A percentile compares a stretch with the other conserved stretches of the same genome.
These are phyloP conservation scores for Alternaria sp. DNA, from an alignment of 2,329 filamentous ascomycete species.

Conservation along the genomic window DNA sequence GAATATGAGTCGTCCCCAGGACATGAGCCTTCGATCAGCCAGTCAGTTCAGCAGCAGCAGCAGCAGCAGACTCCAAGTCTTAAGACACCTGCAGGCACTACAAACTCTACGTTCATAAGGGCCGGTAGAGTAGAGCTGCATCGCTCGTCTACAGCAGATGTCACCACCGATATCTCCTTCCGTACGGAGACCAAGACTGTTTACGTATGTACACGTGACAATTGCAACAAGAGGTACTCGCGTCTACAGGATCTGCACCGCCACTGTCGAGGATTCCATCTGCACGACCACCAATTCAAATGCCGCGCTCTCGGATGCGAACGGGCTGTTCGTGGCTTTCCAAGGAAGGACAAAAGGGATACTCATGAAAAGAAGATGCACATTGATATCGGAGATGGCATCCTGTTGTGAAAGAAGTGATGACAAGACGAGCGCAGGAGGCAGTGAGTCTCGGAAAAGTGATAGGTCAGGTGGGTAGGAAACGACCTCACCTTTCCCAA, in stretches of 20 bases:
- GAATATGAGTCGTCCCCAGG: too few species aligned
- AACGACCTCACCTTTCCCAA: neutral
- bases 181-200: neutral
- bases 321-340: neutral
- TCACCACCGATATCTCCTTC: neutral
- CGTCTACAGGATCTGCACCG: neutral
- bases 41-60: too few species aligned
- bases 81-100: too few species aligned
- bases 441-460: too few species aligned
- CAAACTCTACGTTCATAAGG: too few species aligned
- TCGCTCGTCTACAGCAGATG: too few species aligned
- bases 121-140: too few species aligned
- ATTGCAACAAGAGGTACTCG: neutral
- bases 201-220: neutral
- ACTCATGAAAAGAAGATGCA: neutral
- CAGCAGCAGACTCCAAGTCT: too few species aligned
- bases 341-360: neutral
- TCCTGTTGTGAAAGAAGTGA: neutral
- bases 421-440: neutral
- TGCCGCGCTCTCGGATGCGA: neutral
- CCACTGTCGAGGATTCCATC: neutral
- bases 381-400: neutral
- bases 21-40: too few species aligned
- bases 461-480: too few species aligned
- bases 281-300: rapidly evolving